Base-by-base conservation (phyloP, 139 green algal genomes). In the Edaphochlamys debaryana region DNA sequence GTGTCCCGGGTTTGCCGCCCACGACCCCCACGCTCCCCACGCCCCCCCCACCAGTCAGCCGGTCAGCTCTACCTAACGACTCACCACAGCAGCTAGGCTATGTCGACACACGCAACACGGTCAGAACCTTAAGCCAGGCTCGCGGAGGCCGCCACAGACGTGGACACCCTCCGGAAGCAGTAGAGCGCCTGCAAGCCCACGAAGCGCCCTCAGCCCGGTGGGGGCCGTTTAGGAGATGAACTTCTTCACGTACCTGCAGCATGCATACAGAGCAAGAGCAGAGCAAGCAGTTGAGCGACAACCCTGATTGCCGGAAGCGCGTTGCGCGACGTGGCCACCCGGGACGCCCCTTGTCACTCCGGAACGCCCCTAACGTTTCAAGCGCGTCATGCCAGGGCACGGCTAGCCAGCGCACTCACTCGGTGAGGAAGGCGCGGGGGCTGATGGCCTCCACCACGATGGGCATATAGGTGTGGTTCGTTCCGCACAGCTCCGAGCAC, bases 391-490 rank as follows among this genome's bases (percentile, higher is more conserved):
- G 25, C 30, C 6, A 38, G n/a, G 3, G 9, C 30, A 17, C 11
- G 6, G 60, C 8, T 4, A 11, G 6, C n/a, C n/a, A n/a, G n/a
- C n/a, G n/a, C n/a, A 78, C 72, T 54, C 23, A 82, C 69, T 91
- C 88, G 4, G 79, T 89, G 45, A 90, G 76, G 69, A 90, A 91
- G 68, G 85, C 67, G 64, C 86, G 84, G 0, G 90, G 90, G 37
- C 85, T 93, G 64, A 93, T 89, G 15, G 92, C 90, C 86, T 95
- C 92, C 40, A 95, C 92, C 17, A 93, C 90, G 72, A 95, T 95
- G 62, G 92, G 92, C 92, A 95, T 94, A 81, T 93, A 95, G 54
- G 69, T 77, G 83, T 95, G 90, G 86, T 94, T 93, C 32, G 88
- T 88, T 32, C 90, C 90, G 80, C 92, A 95, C 71, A 95, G 87